These are phyloP conservation scores for Phytophthora gonapodyides DNA, from an alignment of 352 stramenopile species.

Conservation along the genomic window DNA sequence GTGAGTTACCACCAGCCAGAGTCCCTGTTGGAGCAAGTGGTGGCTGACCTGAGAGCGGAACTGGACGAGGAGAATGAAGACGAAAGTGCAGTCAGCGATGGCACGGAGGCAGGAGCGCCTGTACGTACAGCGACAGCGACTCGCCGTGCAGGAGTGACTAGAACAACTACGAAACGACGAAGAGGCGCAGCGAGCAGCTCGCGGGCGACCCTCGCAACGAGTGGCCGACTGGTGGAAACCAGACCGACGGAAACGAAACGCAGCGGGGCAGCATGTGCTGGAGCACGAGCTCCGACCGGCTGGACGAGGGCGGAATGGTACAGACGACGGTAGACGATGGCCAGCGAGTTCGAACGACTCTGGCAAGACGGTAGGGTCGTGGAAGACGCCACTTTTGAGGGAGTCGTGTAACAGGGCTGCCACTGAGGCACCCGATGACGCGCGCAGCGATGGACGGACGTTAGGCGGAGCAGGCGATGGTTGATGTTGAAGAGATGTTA, in stretches of 20 bases:
- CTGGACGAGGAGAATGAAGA: conserved; percentile 2
- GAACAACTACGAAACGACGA: neutral
- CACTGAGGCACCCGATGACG: too few species aligned
- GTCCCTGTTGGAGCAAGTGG: neutral
- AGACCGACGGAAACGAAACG: conserved; percentile 1
- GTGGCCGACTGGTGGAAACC: conserved; percentile 4
- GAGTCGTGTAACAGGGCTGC: conserved; percentile 16
- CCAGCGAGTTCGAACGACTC: neutral
- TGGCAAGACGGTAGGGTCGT: neutral
- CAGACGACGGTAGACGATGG: neutral
- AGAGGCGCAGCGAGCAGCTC: too few species aligned
- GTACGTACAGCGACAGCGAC: neutral
- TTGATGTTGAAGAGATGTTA: neutral
- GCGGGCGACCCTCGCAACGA: neutral
- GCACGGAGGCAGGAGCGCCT: neutral
- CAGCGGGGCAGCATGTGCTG: neutral
- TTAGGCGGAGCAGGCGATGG: too few species aligned
- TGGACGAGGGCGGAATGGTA: neutral
- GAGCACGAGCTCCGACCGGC: conserved; percentile 1
- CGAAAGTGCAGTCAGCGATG: neutral
- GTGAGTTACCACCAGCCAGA: conserved; percentile 2
- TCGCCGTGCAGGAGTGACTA: neutral
- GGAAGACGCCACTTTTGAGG: conserved; percentile 4
- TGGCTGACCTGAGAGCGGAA: neutral
- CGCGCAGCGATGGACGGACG: too few species aligned